Evolutionary conservation across 202 grass and related monocot species (phyloP), one percentile per base, ranked within the genome.

Genomic region (Panicum hallii): DNA sequence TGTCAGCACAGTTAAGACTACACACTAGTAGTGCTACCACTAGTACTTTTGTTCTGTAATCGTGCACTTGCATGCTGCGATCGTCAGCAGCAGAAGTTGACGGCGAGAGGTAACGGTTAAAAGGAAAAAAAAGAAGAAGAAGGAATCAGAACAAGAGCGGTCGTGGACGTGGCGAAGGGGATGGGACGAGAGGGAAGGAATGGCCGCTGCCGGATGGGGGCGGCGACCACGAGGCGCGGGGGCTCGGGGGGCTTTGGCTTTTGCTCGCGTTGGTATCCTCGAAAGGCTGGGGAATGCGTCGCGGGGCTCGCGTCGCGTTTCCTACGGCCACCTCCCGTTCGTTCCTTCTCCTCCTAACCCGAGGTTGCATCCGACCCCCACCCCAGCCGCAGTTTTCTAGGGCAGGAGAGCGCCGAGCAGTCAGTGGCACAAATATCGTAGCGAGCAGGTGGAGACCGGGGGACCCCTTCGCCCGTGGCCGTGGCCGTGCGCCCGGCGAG

Each of bases 201-300:
- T 4, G 20, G n/a, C 9, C 19, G 41, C 16, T 16, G 30, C 14
- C 15, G 32, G 63, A 15, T 1, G 16, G 4, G 11, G 87, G 63
- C 83, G 82, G 78, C 15, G 50, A 77, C 72, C 88, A 86, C 83
- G 72, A 82, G 78, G 72, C 17, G 34, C 71, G 45, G 26, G 36
- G 32, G 36, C 34, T 28, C 36, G 30, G 10, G 46, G 61, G 63
- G 63, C 78, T 63, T 72, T 57, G 72, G 79, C 83, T 44, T 86
- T 74, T 38, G 42, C 46, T 67, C 16, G 67, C 74, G 63, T 87
- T 63, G 79, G 74, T 74, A 45, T 58, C 46, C 63, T 63, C 78
- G 78, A 87, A 87, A 87, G 84, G 26, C 44, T 9, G 58, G 60
- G 41, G 81, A 30, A 41, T 7, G 80, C 70, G 47, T 12, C 22